Conservation (phyloP, 1,284 basidiomycete species). For the Ganoderma resinaceum region DNA sequence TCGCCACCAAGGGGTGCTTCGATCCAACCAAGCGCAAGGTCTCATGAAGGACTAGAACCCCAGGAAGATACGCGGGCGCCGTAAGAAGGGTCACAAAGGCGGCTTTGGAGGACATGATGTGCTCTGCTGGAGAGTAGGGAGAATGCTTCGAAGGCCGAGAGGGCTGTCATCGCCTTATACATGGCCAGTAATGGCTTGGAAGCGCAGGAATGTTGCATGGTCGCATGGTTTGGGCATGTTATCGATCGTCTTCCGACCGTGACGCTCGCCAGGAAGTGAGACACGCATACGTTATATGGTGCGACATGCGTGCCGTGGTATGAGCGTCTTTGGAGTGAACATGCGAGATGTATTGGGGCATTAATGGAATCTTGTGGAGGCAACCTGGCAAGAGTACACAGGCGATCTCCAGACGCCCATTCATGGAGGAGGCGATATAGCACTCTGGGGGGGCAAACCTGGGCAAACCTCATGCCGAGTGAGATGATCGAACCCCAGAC, state of each 20-base stretch:
- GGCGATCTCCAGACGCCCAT: neutral
- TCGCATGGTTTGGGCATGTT: neutral
- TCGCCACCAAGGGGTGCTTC: constrained; percentile 82
- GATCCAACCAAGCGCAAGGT: constrained; percentile 70
- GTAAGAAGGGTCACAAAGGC: constrained; percentile 72
- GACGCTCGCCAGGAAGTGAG: neutral
- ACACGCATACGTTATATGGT: neutral
- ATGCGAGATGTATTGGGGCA: neutral
- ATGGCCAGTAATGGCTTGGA: neutral
- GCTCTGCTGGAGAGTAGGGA: neutral
- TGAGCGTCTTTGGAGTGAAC: neutral
- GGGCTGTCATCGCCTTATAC: neutral
- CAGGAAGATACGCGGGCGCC: constrained; percentile 73
- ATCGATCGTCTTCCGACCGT: neutral
- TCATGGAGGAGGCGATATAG: neutral
- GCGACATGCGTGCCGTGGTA: neutral
- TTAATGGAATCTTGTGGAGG: neutral
- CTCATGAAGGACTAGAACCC: constrained; percentile 76
- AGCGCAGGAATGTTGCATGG: neutral
- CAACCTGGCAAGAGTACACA: neutral
- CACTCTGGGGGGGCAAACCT: no score
- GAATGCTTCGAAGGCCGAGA: no score
- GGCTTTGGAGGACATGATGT: constrained; percentile 37
- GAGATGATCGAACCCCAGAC: neutral
- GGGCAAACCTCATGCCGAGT: neutral